Conservation (phyloP, 139 green algal species). For the Trebouxia sp. region DNA sequence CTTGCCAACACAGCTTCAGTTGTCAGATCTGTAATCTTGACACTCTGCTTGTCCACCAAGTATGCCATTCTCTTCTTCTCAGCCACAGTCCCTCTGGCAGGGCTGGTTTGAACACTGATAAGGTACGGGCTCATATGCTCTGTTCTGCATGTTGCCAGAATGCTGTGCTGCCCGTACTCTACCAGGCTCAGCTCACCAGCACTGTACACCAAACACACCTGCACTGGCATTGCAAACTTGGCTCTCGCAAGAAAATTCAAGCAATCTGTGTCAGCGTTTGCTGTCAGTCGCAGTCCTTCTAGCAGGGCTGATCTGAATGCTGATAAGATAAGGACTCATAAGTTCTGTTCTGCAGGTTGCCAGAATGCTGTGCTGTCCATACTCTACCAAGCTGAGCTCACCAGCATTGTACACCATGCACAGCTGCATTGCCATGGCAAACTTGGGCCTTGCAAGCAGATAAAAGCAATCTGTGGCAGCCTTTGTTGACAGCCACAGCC, state of each 20-base stretch:
- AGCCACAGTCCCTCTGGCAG: slow-evolving; percentile 25
- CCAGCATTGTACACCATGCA: slow-evolving; percentile 76
- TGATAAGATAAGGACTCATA: slow-evolving; percentile 73
- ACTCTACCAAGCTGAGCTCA: slow-evolving; percentile 79
- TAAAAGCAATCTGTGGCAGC: too few species aligned
- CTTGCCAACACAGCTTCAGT: slow-evolving; percentile 48
- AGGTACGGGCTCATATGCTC: slow-evolving; percentile 79
- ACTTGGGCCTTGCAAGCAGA: too few species aligned
- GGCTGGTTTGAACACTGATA: slow-evolving; percentile 59
- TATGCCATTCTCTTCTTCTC: slow-evolving; percentile 73
- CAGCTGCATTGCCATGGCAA: too few species aligned
- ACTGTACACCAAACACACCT: slow-evolving; percentile 77
- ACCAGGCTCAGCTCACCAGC: slow-evolving; percentile 75
- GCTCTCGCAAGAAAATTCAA: background rate
- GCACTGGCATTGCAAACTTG: background rate
- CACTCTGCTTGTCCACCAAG: slow-evolving; percentile 82
- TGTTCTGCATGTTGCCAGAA: slow-evolving; percentile 71
- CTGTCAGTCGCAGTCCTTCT: background rate
- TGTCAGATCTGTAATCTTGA: slow-evolving; percentile 72
- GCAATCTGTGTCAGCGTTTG: background rate
- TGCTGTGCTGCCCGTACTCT: slow-evolving; percentile 65
- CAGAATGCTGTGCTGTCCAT: slow-evolving; percentile 61
- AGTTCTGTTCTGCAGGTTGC: slow-evolving; percentile 73
- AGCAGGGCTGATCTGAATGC: slow-evolving; percentile 44
- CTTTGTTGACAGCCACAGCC: slow-evolving; percentile 47